Evolutionary conservation across 2,329 filamentous ascomycete species (phyloP), one percentile per base, ranked within the genome.

Genomic region (Stromatinia cepivora): DNA sequence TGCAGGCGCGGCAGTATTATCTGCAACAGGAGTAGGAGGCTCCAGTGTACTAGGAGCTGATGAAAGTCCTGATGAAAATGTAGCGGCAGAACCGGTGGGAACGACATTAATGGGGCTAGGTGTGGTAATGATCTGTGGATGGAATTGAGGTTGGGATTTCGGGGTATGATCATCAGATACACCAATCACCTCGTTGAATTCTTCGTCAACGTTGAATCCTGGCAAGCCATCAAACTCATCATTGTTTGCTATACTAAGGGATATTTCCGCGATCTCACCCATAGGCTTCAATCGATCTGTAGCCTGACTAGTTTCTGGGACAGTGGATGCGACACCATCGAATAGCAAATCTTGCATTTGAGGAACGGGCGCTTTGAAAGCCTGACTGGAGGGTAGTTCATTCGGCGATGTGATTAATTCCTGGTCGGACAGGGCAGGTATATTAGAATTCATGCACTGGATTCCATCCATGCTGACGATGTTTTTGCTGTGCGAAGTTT

Each of bases 291-390:
- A 52, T n/a, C 67, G 67, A 28, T 70, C 64, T 28, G 69, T 69
- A 8, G 70, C 56, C n/a, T 77, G 77, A 58, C 76, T 78, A 5
- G 77, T 78, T 61, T 78, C 77, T n/a, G 75, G 77, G 15, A 79
- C 66, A 10, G 70, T 75, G 11, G 50, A 67, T 39, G 73, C 71
- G 25, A 59, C 36, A 8, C 52, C 57, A 53, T 74, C 70, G 1
- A 70, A 71, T 17, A 69, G 22, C 9, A 31, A 10, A 22, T 65
- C 25, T 7, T 31, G 25, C 59, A 74, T 73, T 28, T 28, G 58
- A 17, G 58, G 39, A 13, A 57, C 48, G 2, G 70, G 72, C 6
- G 69, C 72, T n/a, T 46, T 66, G 10, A 62, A 7, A 45, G 63
- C 34, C 1, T 57, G 64, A 28, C 70, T 66, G 66, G 53, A 10